A percentile compares a stretch with the other conserved stretches of the same genome.
Conservation (phyloP, 2,329 filamentous ascomycete genomes). For the Nigrograna mackinnonii region DNA sequence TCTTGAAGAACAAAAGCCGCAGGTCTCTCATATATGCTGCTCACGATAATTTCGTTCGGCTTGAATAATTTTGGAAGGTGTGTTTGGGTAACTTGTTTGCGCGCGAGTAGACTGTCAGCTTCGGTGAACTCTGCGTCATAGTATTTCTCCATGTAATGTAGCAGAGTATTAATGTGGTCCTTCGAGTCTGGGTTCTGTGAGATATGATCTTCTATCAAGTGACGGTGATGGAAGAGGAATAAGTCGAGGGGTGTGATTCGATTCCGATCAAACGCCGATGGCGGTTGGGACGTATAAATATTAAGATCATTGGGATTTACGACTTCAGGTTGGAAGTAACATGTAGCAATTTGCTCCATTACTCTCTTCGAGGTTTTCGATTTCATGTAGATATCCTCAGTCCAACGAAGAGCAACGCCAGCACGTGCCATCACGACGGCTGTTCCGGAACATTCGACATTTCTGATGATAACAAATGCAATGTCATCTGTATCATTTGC, state of each 20-base stretch:
- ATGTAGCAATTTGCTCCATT: background rate
- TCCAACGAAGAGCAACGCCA: background rate
- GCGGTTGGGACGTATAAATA: background rate
- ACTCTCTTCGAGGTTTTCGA: background rate
- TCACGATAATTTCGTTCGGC: background rate
- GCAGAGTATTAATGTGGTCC: background rate
- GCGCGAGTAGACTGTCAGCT: background rate
- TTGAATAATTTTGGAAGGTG: background rate
- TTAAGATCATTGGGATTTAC: background rate
- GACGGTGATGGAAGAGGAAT: slow-evolving; percentile 1
- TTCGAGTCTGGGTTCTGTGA: background rate
- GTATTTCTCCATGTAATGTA: background rate
- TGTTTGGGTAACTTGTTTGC: background rate
- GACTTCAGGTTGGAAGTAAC: background rate
- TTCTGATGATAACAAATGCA: background rate
- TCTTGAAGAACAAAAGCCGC: background rate
- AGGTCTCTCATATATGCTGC: background rate
- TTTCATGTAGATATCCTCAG: slow-evolving; percentile 1
- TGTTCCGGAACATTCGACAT: background rate
- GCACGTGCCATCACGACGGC: background rate
- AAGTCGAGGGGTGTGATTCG: background rate
- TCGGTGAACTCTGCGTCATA: background rate
- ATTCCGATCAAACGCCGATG: background rate
- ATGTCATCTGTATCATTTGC: slow-evolving; percentile 1
- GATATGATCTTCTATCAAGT: background rate